phyloP scores from a whole-genome alignment of 768 basidiomycete genomes.

The Melanogaster broomeanus region DNA sequence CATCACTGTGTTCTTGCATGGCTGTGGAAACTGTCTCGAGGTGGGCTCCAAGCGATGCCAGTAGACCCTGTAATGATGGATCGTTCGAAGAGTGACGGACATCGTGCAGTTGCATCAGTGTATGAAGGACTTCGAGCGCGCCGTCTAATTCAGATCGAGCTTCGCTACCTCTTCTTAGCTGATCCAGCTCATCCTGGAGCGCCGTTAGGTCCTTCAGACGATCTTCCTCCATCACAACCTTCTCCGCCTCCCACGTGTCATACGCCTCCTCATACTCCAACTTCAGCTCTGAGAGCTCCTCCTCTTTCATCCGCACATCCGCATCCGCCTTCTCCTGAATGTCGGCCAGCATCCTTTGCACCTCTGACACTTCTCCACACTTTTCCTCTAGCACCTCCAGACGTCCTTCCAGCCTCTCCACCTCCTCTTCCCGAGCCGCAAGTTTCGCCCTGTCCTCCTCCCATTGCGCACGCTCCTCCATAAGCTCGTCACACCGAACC shows the following conservation, averaged over 20 bases:
- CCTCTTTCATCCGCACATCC: slow-evolving; percentile 45
- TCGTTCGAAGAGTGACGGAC: slow-evolving; percentile 55
- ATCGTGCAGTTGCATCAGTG: slow-evolving; percentile 55
- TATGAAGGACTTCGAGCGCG: slow-evolving; percentile 47
- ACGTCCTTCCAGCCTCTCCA: slow-evolving; percentile 42
- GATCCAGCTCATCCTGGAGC: slow-evolving; percentile 52
- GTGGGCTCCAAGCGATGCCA: slow-evolving; percentile 52
- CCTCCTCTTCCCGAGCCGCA: slow-evolving; percentile 38
- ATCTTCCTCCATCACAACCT: slow-evolving; percentile 48
- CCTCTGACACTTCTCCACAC: slow-evolving; percentile 42
- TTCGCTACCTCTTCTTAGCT: slow-evolving; percentile 38
- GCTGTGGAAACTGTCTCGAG: slow-evolving; percentile 49
- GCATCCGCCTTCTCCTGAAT: slow-evolving; percentile 32
- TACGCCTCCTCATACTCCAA: slow-evolving; percentile 46
- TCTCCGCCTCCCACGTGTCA: slow-evolving; percentile 52
- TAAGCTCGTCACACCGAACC: slow-evolving; percentile 46
- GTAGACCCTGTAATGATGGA: slow-evolving; percentile 47
- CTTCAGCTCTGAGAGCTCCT: slow-evolving; percentile 38
- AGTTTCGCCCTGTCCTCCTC: slow-evolving; percentile 44
- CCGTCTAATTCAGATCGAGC: slow-evolving; percentile 53
- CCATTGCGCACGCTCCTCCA: slow-evolving; percentile 53
- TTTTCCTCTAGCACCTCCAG: slow-evolving; percentile 45
- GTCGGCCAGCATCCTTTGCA: slow-evolving; percentile 40
- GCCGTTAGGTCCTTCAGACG: slow-evolving; percentile 47
- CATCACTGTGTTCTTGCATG: slow-evolving; percentile 42